A percentile compares a stretch with the other conserved stretches of the same genome.
These are phyloP conservation scores for Emmonsiellopsis sp. DNA, from an alignment of 2,329 filamentous ascomycete genomes.

Conservation along the genomic window DNA sequence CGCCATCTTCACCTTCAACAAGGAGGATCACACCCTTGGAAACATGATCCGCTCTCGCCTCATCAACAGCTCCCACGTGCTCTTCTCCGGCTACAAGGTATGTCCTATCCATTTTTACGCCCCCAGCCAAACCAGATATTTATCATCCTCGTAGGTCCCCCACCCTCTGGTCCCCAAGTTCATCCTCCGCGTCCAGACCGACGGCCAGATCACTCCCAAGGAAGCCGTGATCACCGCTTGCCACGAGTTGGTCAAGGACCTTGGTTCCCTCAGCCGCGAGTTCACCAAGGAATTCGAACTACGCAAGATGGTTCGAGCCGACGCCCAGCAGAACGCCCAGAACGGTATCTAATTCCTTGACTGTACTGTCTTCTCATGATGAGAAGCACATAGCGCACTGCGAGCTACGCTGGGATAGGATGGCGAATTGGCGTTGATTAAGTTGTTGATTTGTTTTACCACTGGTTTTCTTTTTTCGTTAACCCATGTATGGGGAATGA, in stretches of 20 bases:
- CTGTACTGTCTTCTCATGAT: no score
- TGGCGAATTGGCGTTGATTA: not conserved
- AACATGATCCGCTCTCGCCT: conserved; percentile 84
- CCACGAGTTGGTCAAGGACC: conserved; percentile 70
- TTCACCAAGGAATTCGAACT: conserved; percentile 90
- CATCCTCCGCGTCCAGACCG: conserved; percentile 79
- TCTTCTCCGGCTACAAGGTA: conserved; percentile 90
- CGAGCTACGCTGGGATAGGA: no score
- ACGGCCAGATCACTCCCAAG: conserved; percentile 79
- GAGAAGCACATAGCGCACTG: no score
- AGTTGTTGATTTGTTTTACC: no score
- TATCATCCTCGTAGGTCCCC: conserved; percentile 25
- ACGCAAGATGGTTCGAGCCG: conserved; percentile 67
- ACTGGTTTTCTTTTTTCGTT: no score
- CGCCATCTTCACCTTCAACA: conserved; percentile 90
- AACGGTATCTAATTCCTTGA: conserved; percentile 8
- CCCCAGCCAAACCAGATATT: not conserved
- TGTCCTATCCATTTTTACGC: conserved; percentile 18
- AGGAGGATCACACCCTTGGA: conserved; percentile 92
- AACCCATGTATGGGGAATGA: no score
- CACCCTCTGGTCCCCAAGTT: conserved; percentile 45
- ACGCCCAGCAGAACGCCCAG: conserved; percentile 38
- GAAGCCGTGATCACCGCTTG: conserved; percentile 76
- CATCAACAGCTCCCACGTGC: conserved; percentile 71
- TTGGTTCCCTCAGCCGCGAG: conserved; percentile 71